phyloP scores from a whole-genome alignment of 805 yeast genomes.

The Yamadazyma kitorensis region DNA sequence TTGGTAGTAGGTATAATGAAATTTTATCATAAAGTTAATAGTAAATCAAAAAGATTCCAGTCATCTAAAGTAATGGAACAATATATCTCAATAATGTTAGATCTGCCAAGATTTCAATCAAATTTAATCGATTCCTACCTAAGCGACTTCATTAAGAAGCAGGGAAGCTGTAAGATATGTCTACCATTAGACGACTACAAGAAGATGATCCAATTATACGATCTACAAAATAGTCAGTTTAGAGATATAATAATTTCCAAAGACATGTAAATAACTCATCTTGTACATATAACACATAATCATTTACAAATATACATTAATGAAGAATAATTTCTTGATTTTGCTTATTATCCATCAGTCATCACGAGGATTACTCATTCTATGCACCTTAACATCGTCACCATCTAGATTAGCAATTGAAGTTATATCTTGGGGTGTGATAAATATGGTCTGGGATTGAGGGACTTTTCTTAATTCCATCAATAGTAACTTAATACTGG shows the following conservation, averaged over 20 bases:
- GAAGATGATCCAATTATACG: constrained; percentile 5
- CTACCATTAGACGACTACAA: constrained; percentile 7
- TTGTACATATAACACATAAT: not conserved
- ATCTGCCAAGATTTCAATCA: constrained; percentile 8
- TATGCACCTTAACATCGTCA: constrained; percentile 60
- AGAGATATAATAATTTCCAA: constrained; percentile 2
- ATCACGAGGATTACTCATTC: constrained; percentile 44
- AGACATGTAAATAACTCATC: not conserved
- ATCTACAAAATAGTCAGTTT: constrained; percentile 2
- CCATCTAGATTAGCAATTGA: constrained; percentile 57
- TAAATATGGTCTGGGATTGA: constrained; percentile 82
- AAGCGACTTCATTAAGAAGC: not conserved
- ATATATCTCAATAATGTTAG: constrained; percentile 7
- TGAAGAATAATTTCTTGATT: no score
- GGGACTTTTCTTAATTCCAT: constrained; percentile 61
- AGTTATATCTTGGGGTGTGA: constrained; percentile 90
- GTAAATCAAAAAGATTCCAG: not conserved
- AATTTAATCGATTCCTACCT: constrained; percentile 3
- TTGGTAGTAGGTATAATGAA: constrained; percentile 8
- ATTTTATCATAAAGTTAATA: constrained; percentile 9
- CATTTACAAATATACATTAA: not conserved
- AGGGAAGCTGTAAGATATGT: constrained; percentile 1
- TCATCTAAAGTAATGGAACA: constrained; percentile 6
- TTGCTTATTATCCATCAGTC: constrained; percentile 1
- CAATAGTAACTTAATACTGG: constrained; percentile 72